Base-by-base conservation (phyloP, 2,329 filamentous ascomycete species). In the Colletotrichum sp. region DNA sequence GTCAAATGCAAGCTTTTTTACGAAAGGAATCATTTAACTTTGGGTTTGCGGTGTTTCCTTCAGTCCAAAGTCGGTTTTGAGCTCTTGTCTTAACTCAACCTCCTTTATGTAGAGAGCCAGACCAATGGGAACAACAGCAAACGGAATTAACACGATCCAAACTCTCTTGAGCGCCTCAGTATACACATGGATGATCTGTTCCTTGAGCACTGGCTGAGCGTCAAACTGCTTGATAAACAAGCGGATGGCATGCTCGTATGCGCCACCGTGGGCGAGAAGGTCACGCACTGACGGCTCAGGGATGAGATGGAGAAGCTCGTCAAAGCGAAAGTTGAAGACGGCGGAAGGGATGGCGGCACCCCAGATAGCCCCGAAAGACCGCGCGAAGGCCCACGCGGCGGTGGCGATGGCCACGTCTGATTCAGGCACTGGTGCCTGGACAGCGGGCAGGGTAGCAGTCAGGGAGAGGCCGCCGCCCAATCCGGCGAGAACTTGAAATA, bases 311-410 rank as follows among this genome's bases (percentile, higher is more conserved):
- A 28, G 36, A 24, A 66, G 21, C 39, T 32, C 13, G 18, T 66
- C 63, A 4, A 39, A 26, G 7, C 66, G 66, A 4, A 16, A 77
- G 21, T 79, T 76, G 77, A 86, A 86, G 26, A 86, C 81, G 7
- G 81, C 78, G 0, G 81, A 81, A 4, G 82, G 82, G 10, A 88
- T 81, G 0, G 83, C 81, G 3, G 87, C 82, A n/a, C 85, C 86
- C 52, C 86, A 81, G 8, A 85, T 82, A 34, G 82, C 80, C 1
- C 86, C 86, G n/a, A 87, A 82, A 34, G 79, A 82, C 16, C 86
- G 81, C 71, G 84, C 79, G 75, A 87, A 88, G 6, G 78, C 77
- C 75, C 81, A 84, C 71, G 84, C 83, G 6, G 80, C 81, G 4
- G 81, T 81, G 1, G 83, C 82, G 12, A 80, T 76, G 3, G 80